Evolutionary conservation across 371 early-diverging fungal species (phyloP).

Genomic region (Apophysomyces elegans): DNA sequence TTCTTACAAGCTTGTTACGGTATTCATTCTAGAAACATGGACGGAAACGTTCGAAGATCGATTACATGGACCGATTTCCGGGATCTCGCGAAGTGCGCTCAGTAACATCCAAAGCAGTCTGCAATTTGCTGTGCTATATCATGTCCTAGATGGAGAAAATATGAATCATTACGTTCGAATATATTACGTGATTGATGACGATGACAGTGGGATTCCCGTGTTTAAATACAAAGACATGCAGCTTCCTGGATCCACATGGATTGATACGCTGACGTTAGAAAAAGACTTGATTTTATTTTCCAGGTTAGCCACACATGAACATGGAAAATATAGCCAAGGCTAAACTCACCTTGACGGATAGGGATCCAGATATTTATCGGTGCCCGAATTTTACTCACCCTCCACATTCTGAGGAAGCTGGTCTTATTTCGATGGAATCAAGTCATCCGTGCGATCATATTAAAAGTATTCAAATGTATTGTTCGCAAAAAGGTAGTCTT

Average conservation of each 20-base stretch:
- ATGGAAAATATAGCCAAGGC: background rate
- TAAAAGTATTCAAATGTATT: conserved; percentile 21
- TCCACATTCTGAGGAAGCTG: conserved; percentile 30
- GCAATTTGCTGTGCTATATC: conserved; percentile 39
- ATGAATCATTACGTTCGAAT: conserved; percentile 38
- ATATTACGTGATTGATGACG: conserved; percentile 27
- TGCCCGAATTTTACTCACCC: conserved; percentile 26
- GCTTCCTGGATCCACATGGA: conserved; percentile 47
- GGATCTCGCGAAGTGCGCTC: conserved; percentile 21
- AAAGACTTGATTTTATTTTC: conserved; percentile 38
- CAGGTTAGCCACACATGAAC: conserved; percentile 25
- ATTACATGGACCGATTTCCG: conserved; percentile 36
- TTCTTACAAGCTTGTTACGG: background rate
- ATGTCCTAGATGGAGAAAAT: conserved; percentile 38
- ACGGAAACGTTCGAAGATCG: conserved; percentile 28
- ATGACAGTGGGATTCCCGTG: background rate
- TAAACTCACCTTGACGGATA: conserved; percentile 7
- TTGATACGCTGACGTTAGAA: conserved; percentile 38
- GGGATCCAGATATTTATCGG: conserved; percentile 47
- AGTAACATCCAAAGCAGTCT: conserved; percentile 10
- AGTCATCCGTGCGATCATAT: conserved; percentile 31
- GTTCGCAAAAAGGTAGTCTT: background rate
- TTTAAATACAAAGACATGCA: conserved; percentile 45
- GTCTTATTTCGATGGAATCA: conserved; percentile 5
- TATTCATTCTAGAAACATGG: conserved; percentile 24